phyloP scores from a whole-genome alignment of 129 eudicot species.

The Flaveria trinervia region DNA sequence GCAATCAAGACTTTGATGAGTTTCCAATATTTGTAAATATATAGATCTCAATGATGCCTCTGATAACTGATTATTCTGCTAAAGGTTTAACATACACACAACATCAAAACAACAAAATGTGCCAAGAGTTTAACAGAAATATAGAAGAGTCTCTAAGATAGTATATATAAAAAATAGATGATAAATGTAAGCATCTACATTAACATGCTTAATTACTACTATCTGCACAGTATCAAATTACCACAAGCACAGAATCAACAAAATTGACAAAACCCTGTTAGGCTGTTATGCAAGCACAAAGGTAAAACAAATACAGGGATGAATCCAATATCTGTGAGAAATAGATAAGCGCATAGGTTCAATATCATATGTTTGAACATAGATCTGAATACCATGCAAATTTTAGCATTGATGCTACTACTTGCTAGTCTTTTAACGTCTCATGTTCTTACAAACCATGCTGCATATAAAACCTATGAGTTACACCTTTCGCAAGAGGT shows the following conservation, averaged over 20 bases:
- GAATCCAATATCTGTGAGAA: background rate
- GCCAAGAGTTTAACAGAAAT: background rate
- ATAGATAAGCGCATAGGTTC: conserved; percentile 3
- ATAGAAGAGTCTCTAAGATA: background rate
- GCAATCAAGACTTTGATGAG: background rate
- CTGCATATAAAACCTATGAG: background rate
- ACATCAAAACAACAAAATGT: background rate
- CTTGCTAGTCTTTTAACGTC: background rate
- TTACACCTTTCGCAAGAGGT: background rate
- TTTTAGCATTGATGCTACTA: background rate
- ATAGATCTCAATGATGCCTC: background rate
- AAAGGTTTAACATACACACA: background rate
- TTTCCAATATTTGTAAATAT: background rate
- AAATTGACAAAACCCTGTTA: background rate
- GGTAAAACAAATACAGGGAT: background rate
- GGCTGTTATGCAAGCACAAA: background rate
- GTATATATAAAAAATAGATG: background rate
- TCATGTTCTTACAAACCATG: background rate
- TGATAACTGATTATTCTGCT: background rate
- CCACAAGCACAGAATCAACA: background rate
- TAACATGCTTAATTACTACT: background rate
- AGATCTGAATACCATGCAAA: background rate
- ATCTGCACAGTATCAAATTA: background rate
- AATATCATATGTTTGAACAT: background rate
- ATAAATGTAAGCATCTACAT: background rate